These are phyloP conservation scores for Neurospora hispaniola DNA, from an alignment of 495 filamentous ascomycete species.

Conservation along the genomic window DNA sequence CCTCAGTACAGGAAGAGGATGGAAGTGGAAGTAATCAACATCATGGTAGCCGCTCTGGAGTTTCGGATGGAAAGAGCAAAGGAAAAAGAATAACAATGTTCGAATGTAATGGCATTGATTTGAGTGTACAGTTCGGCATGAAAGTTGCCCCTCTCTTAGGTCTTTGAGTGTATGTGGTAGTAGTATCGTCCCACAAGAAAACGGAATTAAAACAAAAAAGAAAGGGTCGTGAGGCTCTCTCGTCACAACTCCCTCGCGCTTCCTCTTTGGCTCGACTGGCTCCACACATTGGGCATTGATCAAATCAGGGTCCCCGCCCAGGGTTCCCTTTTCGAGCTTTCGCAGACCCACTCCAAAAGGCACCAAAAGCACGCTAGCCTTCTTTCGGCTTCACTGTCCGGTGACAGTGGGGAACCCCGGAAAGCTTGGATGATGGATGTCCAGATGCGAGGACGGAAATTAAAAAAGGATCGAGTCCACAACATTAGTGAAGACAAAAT, in stretches of 20 bases:
- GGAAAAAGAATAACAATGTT: no score
- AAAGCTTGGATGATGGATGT: background rate
- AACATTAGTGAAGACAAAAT: background rate
- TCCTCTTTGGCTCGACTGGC: background rate
- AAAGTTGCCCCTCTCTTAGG: background rate
- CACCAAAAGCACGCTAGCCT: background rate
- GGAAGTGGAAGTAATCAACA: background rate
- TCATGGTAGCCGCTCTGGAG: background rate
- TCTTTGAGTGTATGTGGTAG: no score
- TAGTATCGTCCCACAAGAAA: background rate
- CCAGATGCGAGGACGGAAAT: background rate
- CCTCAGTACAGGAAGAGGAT: background rate
- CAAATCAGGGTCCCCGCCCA: background rate
- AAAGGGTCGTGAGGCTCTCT: background rate
- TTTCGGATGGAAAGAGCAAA: background rate
- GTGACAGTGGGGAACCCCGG: background rate
- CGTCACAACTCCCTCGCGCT: background rate
- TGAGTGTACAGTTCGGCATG: background rate
- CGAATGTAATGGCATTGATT: background rate
- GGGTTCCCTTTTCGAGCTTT: background rate
- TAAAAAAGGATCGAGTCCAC: background rate
- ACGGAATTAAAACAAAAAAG: background rate
- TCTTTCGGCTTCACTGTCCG: background rate
- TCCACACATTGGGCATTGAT: background rate
- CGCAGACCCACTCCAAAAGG: background rate